Base-by-base conservation (phyloP, 2,329 filamentous ascomycete species). In the Blastomyces silverae region DNA sequence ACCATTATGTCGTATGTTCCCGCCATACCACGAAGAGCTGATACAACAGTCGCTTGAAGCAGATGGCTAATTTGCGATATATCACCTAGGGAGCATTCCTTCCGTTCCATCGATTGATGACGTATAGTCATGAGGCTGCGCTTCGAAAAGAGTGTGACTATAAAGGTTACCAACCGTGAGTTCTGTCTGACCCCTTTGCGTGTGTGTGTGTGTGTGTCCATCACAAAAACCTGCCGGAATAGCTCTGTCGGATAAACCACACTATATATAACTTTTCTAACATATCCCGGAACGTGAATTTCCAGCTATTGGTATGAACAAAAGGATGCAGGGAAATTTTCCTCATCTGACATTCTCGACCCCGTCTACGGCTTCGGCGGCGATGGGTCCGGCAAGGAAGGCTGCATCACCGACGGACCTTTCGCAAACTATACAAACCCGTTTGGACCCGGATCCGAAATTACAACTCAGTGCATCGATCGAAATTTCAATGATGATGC, bases 71-170 rank as follows among this genome's bases (percentile, higher is more conserved):
- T 59, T 42, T 25, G 11, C 1, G n/a, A 28, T 59, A 28, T 59
- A 22, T 25, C 22, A 28, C 15, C 15, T 44, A 64, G 63, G 63
- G 63, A 13, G 57, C 63, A 22, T 64, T 64, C 28, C 58, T 64
- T 53, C 63, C 63, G 17, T 64, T 59, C 39, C 63, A 64, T 62
- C 63, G 63, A 4, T 62, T 61, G 25, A 34, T 64, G 28, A 46
- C 61, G 31, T 55, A 58, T n/a, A 34, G 25, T 25, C 63, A 64
- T 15, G 63, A 64, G 48, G 25, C 28, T 55, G 25, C 57, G 20
- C 63, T 64, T 42, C 63, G 63, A 22, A 39, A 61, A 46, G 63
- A 64, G 37, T 64, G 63, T 34, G 63, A 58, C n/a, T 61, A 64
- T 62, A 42, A 53, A 25, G 63, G 63, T 4, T 48, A 58, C 22